These are phyloP conservation scores for Elsinoe necatrix DNA, from an alignment of 2,329 filamentous ascomycete genomes.

Conservation along the genomic window DNA sequence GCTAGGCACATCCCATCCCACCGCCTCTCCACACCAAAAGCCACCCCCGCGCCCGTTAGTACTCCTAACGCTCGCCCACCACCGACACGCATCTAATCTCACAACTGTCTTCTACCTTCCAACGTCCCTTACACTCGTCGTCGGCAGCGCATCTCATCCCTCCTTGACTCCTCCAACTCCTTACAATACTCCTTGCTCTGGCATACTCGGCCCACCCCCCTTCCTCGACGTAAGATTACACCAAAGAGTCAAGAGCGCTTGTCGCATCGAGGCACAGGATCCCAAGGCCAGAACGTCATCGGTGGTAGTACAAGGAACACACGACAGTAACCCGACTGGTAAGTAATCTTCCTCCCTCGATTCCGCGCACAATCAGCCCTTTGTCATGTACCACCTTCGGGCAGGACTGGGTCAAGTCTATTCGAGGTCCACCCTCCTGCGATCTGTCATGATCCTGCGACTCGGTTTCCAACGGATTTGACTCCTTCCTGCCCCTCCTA, in stretches of 20 bases:
- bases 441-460: slow-evolving; percentile 3
- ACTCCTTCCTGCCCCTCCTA: neutral
- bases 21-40: slow-evolving; percentile 1
- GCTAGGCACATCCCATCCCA: slow-evolving; percentile 2
- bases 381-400: slow-evolving; percentile 4
- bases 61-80: slow-evolving; percentile 8
- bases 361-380: neutral
- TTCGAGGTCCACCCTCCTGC: neutral
- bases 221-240: neutral
- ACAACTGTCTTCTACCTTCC: slow-evolving; percentile 3
- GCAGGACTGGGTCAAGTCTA: slow-evolving; percentile 1
- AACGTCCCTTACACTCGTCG: neutral
- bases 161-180: slow-evolving; percentile 6
- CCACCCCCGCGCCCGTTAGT: slow-evolving; percentile 12
- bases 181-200: slow-evolving; percentile 7
- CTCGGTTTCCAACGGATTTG: neutral
- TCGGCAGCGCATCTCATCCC: slow-evolving; percentile 13
- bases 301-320: slow-evolving; percentile 12
- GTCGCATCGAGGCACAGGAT: slow-evolving; percentile 6
- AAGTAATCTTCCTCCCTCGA: neutral
- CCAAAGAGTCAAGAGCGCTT: slow-evolving; percentile 9
- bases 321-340: slow-evolving; percentile 7
- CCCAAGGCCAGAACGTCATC: slow-evolving; percentile 15
- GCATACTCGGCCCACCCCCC: neutral
- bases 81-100: slow-evolving; percentile 3